Base-by-base conservation (phyloP, 2,329 filamentous ascomycete species). In the Venturia oleaginea region DNA sequence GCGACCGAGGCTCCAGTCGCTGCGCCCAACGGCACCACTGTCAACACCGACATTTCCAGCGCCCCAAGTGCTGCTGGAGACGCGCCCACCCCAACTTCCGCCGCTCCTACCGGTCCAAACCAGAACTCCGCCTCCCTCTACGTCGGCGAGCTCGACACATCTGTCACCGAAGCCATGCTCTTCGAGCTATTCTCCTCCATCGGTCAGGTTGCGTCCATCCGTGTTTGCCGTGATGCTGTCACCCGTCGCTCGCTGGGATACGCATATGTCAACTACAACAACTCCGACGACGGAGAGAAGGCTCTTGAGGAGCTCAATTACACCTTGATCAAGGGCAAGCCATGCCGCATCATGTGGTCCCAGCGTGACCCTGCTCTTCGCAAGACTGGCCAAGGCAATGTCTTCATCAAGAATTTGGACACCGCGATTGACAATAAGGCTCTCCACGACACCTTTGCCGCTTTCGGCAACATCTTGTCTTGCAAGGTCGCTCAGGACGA, bases 281-380 rank as follows among this genome's bases (percentile, higher is more conserved):
- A 91, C 78, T 96, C 92, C 68, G 79, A 86, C 68, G 94, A 99
- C 77, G 94, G 94, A 73, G 94, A 99, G 84, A 95, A 96, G 81
- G 94, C 94, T 73, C 88, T 99, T 67, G 94, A 99, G 82, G 94
- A 99, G 81, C 86, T 99, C 72, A 99, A 99, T 87, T 99, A 99
- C 84, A 99, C 94, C 68, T 83, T 97, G 73, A 97, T 99, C 84
- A 97, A 97, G 86, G 92, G 92, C 73, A 92, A 90, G 76, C 93
- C 94, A 67, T 99, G 94, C 89, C 93, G 94, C 75, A 99, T 99
- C 82, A 99, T 99, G 94, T 99, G 94, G 94, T 99, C 94, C 69
- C 94, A 99, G 86, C 94, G 94, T 78, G 94, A 99, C 80, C 94
- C 94, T 70, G 93, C 93, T 77, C 88, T 99, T 73, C 94, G 94